Percentiles rank a stretch among this genome's conserved stretches.
phyloP scores from a whole-genome alignment of 2,329 filamentous ascomycete species.

The Sodiomyces alkalinus region DNA sequence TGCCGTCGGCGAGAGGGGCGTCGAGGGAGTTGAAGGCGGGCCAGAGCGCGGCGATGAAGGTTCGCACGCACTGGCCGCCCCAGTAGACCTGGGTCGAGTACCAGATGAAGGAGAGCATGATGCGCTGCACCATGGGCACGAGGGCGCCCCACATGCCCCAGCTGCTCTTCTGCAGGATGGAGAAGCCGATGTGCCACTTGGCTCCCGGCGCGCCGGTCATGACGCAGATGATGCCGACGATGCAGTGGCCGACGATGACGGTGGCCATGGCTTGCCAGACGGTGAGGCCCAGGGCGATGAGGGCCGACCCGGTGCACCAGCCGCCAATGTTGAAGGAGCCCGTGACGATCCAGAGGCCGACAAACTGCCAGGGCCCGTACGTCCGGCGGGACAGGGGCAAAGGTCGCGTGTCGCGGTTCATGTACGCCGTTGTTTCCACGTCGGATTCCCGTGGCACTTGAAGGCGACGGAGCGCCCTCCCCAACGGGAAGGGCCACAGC shows the following conservation, averaged over 20 bases:
- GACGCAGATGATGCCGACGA: conserved; percentile 13
- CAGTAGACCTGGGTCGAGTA: conserved; percentile 13
- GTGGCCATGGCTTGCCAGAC: conserved; percentile 14
- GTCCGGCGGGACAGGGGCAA: conserved; percentile 14
- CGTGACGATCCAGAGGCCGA: conserved; percentile 17
- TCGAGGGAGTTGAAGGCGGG: conserved; percentile 10
- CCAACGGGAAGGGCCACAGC: no score
- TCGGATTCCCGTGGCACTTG: conserved; percentile 12
- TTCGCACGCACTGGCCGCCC: conserved; percentile 12
- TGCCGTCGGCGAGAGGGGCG: conserved; percentile 6
- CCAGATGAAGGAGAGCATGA: conserved; percentile 13
- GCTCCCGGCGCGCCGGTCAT: conserved; percentile 12
- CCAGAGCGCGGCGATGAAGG: conserved; percentile 8
- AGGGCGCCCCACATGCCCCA: conserved; percentile 14
- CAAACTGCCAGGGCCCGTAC: conserved; percentile 17
- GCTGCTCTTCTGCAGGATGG: conserved; percentile 11
- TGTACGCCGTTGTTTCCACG: conserved; percentile 10
- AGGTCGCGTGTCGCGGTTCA: conserved; percentile 15
- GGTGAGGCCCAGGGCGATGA: conserved; percentile 14
- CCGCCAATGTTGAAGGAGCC: conserved; percentile 18
- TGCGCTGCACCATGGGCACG: conserved; percentile 11
- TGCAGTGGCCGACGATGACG: conserved; percentile 10
- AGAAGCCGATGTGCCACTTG: conserved; percentile 14
- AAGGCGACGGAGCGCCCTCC: conserved; percentile 7
- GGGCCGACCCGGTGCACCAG: conserved; percentile 15